Conservation (phyloP, 306 rosid genomes). For the Erythrophleum fordii region DNA sequence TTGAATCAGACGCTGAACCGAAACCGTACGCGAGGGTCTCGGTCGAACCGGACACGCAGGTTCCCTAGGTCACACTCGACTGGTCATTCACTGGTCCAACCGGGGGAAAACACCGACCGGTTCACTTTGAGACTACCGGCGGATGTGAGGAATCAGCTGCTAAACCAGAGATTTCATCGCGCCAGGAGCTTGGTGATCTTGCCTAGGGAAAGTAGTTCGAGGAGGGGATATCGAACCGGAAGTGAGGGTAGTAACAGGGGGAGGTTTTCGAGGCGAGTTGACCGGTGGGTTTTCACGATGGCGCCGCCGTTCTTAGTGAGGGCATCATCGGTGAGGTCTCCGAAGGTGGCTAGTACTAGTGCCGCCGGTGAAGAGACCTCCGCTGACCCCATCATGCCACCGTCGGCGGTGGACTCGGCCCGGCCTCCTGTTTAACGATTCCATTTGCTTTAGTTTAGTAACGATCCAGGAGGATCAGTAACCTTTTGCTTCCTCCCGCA, state of each 20-base stretch:
- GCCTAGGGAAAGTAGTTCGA: conserved; percentile 60
- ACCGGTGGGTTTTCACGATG: conserved; percentile 69
- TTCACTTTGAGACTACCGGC: conserved; percentile 78
- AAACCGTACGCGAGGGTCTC: conserved; percentile 49
- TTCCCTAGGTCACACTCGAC: conserved; percentile 88
- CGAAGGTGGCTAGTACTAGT: conserved; percentile 40
- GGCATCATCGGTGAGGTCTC: conserved; percentile 66
- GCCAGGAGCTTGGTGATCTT: conserved; percentile 68
- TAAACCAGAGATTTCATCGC: conserved; percentile 64
- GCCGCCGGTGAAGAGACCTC: conserved; percentile 49
- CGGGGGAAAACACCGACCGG: conserved; percentile 77
- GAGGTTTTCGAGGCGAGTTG: conserved; percentile 48
- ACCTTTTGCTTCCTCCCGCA: background rate
- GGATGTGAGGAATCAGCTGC: conserved; percentile 66
- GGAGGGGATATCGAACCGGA: conserved; percentile 62
- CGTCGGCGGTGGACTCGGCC: conserved; percentile 23
- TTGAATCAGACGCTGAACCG: conserved; percentile 54
- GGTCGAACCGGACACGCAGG: conserved; percentile 50
- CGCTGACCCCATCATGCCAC: conserved; percentile 37
- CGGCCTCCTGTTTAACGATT: conserved; percentile 53
- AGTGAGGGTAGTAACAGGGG: conserved; percentile 67
- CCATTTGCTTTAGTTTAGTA: background rate
- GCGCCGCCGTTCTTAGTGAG: conserved; percentile 67
- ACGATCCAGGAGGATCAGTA: no score
- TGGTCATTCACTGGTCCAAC: conserved; percentile 79